Base-by-base conservation (phyloP, 441 rosid species). In the Populus hybrid region DNA sequence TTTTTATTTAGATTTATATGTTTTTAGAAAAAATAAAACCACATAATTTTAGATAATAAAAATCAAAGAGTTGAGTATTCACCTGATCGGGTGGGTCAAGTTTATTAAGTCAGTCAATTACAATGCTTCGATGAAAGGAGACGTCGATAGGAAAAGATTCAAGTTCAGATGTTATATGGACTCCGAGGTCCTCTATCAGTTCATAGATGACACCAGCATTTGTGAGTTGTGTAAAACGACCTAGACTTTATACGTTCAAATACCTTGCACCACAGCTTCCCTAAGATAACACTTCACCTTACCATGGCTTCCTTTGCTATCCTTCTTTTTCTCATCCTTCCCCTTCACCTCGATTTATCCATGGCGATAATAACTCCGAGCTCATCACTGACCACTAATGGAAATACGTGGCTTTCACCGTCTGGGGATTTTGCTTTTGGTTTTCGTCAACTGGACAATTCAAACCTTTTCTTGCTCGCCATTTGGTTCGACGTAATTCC, bases 371-470 rank as follows among this genome's bases (percentile, higher is more conserved):
- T 78, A 73, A 28, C 26, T 36, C 1, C 32, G 16, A 42, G 67
- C n/a, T 76, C 76, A 18, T 54, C 81, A 35, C 42, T 82, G 8
- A 18, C 80, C 32, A 70, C 81, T 16, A 40, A 10, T 1, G 73
- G 32, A 8, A 32, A 78, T 4, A 3, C 69, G 2, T 79, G 75
- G 82, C 24, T 61, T 11, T 79, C 82, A 16, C 78, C 78, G 6
- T 74, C 78, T 2, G 67, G 77, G 64, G 82, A 79, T 23, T 79
- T 79, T n/a, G 72, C 72, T 32, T 79, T 79, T 35, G 82, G 82
- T 12, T 79, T 75, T 38, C 32, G 69, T 26, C 57, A 74, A 18
- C 67, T 65, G 28, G 3, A 8, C 16, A 65, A 23, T 36, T 61
- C 78, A 30, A 54, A 34, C 71, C 70, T 70, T 2, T 75, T 74